Conservation (phyloP, 371 early-diverging fungal genomes). For the Funneliformis caledonium region DNA sequence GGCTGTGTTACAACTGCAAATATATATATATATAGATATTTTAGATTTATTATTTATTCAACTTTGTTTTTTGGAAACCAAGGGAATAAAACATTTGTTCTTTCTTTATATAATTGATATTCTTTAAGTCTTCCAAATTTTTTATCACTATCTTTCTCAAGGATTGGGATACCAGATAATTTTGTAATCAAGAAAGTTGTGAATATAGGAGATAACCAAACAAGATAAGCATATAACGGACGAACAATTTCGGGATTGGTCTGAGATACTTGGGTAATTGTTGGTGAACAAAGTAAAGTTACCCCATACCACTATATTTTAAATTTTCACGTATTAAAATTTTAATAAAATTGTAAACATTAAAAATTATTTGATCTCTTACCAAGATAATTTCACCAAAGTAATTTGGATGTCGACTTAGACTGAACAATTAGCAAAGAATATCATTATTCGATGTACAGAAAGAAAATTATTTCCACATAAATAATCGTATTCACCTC, state of each 20-base stretch:
- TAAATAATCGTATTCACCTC: no score
- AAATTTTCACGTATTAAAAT: background rate
- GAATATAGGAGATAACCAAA: background rate
- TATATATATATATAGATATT: no score
- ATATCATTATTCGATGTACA: no score
- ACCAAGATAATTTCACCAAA: no score
- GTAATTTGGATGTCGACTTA: no score
- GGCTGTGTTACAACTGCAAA: no score
- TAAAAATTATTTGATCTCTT: no score
- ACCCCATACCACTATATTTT: slow-evolving; percentile 1
- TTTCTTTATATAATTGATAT: background rate
- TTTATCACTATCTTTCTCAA: background rate
- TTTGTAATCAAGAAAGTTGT: background rate
- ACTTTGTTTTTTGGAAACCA: background rate
- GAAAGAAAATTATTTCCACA: no score
- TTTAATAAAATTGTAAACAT: no score
- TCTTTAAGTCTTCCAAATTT: background rate
- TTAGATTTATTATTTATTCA: no score
- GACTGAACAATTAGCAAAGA: no score
- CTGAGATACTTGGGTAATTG: background rate
- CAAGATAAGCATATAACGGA: background rate
- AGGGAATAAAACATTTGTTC: background rate
- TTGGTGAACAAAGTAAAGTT: background rate
- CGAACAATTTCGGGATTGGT: background rate
- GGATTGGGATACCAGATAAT: background rate